phyloP scores from a whole-genome alignment of 2,329 filamentous ascomycete species.

The Cercospora sp. region DNA sequence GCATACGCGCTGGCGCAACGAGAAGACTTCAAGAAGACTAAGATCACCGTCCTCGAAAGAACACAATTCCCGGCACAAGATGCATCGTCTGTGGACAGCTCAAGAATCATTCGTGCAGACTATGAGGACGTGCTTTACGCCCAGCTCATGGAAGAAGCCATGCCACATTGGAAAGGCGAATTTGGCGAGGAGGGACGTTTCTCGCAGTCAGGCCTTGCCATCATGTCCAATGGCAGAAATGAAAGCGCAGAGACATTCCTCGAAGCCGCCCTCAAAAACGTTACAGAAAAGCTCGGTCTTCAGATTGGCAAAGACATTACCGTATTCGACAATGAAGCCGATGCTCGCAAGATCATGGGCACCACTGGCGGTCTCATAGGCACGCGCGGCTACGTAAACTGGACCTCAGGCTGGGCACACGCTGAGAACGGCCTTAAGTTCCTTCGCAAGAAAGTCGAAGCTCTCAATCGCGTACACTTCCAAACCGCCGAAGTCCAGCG shows the following conservation, averaged over 20 bases:
- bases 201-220: constrained; percentile 66
- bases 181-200: constrained; percentile 66
- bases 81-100: constrained; percentile 55
- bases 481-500: constrained; percentile 52
- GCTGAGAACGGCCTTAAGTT: constrained; percentile 70
- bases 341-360: constrained; percentile 45
- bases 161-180: constrained; percentile 66
- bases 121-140: constrained; percentile 81
- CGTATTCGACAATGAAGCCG: constrained; percentile 41
- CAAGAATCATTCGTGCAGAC: constrained; percentile 68
- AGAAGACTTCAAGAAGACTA: constrained; percentile 51
- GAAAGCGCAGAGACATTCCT: constrained; percentile 52
- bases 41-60: constrained; percentile 61
- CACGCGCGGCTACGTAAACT: constrained; percentile 71
- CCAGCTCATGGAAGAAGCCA: constrained; percentile 69
- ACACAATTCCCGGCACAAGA: constrained; percentile 60
- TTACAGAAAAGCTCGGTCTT: constrained; percentile 52
- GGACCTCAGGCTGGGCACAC: constrained; percentile 76
- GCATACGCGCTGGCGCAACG: constrained; percentile 70
- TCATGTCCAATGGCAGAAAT: constrained; percentile 55
- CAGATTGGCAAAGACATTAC: constrained; percentile 44
- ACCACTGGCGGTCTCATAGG: constrained; percentile 52
- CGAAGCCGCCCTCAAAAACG: constrained; percentile 62
- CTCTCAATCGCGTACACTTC: constrained; percentile 55
- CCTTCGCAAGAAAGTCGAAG: constrained; percentile 55